Evolutionary conservation across 257 asterid species (phyloP).

Genomic region (Solanum arcanum): DNA sequence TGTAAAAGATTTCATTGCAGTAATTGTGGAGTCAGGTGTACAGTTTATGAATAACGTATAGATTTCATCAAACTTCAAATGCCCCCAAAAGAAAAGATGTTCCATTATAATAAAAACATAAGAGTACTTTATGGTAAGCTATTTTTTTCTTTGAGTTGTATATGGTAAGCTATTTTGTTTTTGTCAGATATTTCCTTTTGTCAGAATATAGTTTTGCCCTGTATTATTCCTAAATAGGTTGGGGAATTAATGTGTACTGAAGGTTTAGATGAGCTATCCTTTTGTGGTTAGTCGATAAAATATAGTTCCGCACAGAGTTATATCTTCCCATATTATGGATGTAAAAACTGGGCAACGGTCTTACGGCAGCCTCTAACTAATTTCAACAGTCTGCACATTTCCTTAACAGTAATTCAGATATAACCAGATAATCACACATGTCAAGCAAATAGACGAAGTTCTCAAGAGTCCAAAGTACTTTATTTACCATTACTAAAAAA

Average conservation of each 20-base stretch:
- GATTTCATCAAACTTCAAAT: background rate
- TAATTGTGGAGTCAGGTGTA: background rate
- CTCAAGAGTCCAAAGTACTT: background rate
- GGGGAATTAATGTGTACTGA: background rate
- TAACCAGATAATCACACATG: background rate
- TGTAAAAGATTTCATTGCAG: background rate
- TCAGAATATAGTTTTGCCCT: background rate
- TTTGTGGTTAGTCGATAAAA: background rate
- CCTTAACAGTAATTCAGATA: background rate
- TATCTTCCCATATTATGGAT: background rate
- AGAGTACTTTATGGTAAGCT: background rate
- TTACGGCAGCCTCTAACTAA: background rate
- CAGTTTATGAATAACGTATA: background rate
- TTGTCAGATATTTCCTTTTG: background rate
- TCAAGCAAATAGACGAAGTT: background rate
- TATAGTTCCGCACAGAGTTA: background rate
- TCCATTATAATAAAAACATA: background rate
- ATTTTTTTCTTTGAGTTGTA: background rate
- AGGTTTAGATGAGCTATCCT: background rate
- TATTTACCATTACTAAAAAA: background rate
- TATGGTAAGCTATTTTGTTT: background rate
- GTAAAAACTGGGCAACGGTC: background rate
- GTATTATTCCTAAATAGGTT: background rate
- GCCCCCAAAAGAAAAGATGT: background rate
- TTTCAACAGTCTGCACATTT: background rate